Conservation (phyloP, 139 green algal genomes). For the Chlamydomonas asymmetrica region DNA sequence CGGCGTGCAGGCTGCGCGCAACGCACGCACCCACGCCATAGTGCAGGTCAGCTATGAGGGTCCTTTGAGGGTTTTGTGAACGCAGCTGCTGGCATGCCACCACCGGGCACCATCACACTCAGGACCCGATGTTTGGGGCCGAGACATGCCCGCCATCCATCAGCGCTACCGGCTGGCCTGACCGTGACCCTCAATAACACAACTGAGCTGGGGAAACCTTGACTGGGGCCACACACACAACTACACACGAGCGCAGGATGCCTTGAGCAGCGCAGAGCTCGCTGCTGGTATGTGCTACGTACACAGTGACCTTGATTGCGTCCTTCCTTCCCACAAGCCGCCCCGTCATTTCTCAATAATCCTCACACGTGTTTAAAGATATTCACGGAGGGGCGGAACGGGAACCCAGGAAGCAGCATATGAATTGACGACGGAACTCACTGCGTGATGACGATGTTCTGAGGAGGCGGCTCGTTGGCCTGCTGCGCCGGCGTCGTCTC, state of each 20-base stretch:
- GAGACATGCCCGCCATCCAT: too few species aligned
- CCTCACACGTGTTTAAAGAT: not conserved
- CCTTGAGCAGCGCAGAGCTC: too few species aligned
- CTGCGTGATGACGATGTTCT: not conserved
- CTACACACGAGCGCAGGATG: not conserved
- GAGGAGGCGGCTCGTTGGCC: not conserved
- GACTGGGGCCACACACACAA: not conserved
- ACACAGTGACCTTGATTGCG: conserved; percentile 8
- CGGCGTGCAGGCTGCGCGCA: not conserved
- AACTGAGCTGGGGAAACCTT: not conserved
- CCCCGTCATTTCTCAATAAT: not conserved
- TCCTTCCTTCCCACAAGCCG: not conserved
- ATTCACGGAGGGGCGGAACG: not conserved
- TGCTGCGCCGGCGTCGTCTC: not conserved
- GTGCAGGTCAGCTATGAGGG: too few species aligned
- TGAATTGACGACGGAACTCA: not conserved
- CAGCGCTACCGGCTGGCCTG: too few species aligned
- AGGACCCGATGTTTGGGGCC: too few species aligned
- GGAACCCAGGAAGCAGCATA: not conserved
- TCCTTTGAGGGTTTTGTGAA: too few species aligned
- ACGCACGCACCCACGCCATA: too few species aligned
- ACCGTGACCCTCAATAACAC: too few species aligned
- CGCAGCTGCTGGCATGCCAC: too few species aligned
- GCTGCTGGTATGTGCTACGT: too few species aligned
- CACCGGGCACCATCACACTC: too few species aligned